Percentiles rank a stretch among this genome's conserved stretches.
Evolutionary conservation across 306 rosid species (phyloP).

Genomic region (Coriaria nepalensis): DNA sequence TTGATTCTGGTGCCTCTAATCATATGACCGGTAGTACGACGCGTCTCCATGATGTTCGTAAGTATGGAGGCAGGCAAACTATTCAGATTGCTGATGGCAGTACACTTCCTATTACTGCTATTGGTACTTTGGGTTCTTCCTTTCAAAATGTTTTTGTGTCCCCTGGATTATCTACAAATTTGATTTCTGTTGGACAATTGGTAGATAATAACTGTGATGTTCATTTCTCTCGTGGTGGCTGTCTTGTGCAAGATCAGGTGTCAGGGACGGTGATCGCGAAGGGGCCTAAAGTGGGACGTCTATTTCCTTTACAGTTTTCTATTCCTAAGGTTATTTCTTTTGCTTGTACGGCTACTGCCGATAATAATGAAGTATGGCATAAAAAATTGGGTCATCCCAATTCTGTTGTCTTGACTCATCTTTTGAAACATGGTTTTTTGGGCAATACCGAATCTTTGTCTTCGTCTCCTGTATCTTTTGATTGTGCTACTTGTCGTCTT

Average conservation of each 20-base stretch:
- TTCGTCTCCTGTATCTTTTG: background rate
- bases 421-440: background rate
- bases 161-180: constrained; percentile 1
- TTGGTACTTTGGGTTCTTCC: background rate
- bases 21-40: background rate
- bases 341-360: too few relatives aligned
- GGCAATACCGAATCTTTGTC: background rate
- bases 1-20: constrained; percentile 1
- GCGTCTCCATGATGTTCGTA: background rate
- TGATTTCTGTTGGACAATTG: background rate
- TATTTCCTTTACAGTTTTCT: too few relatives aligned
- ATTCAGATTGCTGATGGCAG: background rate
- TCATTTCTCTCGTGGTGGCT: constrained; percentile 2
- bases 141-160: background rate
- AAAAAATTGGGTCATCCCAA: too few relatives aligned
- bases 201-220: background rate
- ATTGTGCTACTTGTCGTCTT: constrained; percentile 1
- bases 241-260: constrained; percentile 1
- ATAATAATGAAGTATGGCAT: too few relatives aligned
- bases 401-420: too few relatives aligned
- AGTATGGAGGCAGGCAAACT: background rate
- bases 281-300: too few relatives aligned
- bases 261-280: too few relatives aligned
- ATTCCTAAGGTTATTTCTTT: too few relatives aligned
- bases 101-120: background rate